Evolutionary conservation across 2,329 filamentous ascomycete species (phyloP), one percentile per base, ranked within the genome.

Genomic region (Claviceps digitariae): DNA sequence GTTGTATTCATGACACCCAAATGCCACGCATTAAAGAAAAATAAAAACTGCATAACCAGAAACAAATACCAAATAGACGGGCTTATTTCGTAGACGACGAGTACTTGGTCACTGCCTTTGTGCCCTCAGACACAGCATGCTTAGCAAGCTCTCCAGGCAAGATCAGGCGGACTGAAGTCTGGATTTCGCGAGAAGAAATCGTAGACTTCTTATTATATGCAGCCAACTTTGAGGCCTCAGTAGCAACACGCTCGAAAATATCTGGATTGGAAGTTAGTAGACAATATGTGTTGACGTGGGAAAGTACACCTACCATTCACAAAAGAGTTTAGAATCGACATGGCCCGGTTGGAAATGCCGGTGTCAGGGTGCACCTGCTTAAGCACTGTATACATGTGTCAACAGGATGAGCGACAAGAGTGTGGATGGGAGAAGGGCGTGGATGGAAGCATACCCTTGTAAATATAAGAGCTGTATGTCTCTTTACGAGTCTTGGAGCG

Each of bases 161-260:
- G 75, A 98, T 98, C 58, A 98, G 84, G 63, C 93, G 87, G 65
- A 98, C 93, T 64, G 93, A 96, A 65, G 93, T 98, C 82, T 98
- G 93, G 70, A 98, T 98, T 78, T 98, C 93, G 69, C 93, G 87
- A 63, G 93, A 97, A 52, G 91, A 97, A 76, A 98, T 98, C 71
- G 93, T 98, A 51, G 91, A 97, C 83, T 98, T 98, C 87, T 97
- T 98, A 86, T 98, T 98, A 82, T 98, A 98, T 60, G 93, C 93
- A 64, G 93, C 93, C 57, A 98, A 86, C 86, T 98, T 98, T 71
- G 89, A 95, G 51, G 93, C 93, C 77, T 98, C 93, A 56, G 93
- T 96, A 61, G 93, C 93, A 64, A 98, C 91, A 65, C 93, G 90
- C 85, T 98, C 93, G 73, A 98, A 98, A 72, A 98, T 98, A 68